Conservation (phyloP, 169 alveolate genomes). For the Eimeria necatrix region DNA sequence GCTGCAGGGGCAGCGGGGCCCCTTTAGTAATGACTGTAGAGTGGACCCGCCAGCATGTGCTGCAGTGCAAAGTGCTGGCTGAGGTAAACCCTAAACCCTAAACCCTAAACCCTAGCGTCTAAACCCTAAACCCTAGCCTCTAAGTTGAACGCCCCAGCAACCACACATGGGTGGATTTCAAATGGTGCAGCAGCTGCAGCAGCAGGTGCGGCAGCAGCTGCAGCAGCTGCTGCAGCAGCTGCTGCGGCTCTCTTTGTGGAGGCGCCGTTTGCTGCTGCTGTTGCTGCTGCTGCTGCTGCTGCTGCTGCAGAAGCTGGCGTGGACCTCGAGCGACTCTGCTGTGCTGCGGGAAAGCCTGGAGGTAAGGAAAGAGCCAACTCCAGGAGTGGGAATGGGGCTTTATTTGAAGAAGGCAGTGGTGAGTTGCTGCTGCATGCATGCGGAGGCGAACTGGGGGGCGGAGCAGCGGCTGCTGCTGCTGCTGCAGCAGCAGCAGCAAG, state of each 20-base stretch:
- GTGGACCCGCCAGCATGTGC: not conserved
- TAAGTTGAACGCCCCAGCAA: not conserved
- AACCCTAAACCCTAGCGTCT: not conserved
- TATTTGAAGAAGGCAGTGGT: not conserved
- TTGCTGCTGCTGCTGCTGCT: not conserved
- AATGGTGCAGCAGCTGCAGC: not conserved
- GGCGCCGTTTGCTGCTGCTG: not conserved
- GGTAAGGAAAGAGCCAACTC: not conserved
- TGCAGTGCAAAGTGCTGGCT: not conserved
- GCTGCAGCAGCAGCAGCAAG: not conserved
- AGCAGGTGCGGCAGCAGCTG: not conserved
- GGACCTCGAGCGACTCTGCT: slow-evolving; percentile 1
- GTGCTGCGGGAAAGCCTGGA: slow-evolving; percentile 8
- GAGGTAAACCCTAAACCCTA: not conserved
- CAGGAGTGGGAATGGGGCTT: slow-evolving; percentile 43
- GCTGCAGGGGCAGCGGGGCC: slow-evolving; percentile 1
- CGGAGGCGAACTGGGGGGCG: not conserved
- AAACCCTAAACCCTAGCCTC: not conserved
- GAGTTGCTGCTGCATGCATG: slow-evolving; percentile 32
- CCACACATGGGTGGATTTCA: not conserved
- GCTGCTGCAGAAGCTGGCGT: slow-evolving; percentile 1
- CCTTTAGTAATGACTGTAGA: not conserved
- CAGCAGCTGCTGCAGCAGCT: not conserved
- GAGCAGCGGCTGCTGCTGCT: not conserved
- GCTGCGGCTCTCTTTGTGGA: not conserved